Conservation (phyloP, 805 yeast genomes). For the Millerozyma acaciae region DNA sequence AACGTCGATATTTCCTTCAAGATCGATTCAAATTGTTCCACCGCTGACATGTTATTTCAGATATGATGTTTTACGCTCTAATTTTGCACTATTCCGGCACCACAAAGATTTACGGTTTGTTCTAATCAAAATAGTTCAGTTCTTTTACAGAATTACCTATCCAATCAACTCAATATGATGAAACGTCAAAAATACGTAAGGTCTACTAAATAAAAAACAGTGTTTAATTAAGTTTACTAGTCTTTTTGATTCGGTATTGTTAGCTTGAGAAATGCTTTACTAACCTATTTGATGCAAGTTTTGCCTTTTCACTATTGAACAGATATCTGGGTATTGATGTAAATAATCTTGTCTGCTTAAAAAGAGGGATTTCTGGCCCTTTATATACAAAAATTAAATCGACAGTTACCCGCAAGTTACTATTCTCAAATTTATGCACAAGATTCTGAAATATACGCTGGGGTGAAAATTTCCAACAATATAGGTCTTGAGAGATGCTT, state of each 20-base stretch:
- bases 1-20: constrained; percentile 51
- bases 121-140: too few species aligned
- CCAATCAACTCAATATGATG: constrained; percentile 2
- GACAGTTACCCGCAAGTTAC: constrained; percentile 3
- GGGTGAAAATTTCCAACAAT: constrained; percentile 13
- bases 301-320: too few species aligned
- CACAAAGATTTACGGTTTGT: too few species aligned
- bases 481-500: too few species aligned
- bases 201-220: neutral
- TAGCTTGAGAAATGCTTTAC: too few species aligned
- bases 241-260: too few species aligned
- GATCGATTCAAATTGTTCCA: constrained; percentile 45
- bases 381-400: constrained; percentile 1
- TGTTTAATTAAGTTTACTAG: constrained; percentile 2
- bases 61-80: too few species aligned
- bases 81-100: too few species aligned
- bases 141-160: constrained; percentile 1
- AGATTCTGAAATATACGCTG: constrained; percentile 11
- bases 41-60: constrained; percentile 35
- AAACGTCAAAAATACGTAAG: neutral
- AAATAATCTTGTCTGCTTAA: too few species aligned
- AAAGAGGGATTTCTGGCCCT: neutral
- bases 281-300: too few species aligned
- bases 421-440: neutral
- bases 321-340: too few species aligned